Evolutionary conservation across 352 stramenopile species (phyloP).

Genomic region (Plasmopara halstedii): DNA sequence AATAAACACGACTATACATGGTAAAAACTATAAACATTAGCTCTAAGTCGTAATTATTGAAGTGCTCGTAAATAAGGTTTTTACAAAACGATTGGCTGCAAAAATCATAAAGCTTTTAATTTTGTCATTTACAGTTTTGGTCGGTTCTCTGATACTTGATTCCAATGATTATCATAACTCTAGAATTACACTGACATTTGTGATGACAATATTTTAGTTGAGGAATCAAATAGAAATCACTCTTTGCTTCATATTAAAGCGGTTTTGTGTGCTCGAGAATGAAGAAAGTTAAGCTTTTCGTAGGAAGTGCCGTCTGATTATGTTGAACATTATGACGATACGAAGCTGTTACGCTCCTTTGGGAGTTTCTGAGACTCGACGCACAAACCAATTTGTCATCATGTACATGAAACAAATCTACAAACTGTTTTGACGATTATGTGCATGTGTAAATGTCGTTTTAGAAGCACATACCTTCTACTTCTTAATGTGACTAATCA

Average conservation of each 20-base stretch:
- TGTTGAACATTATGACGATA: slow-evolving; percentile 70
- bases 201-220: slow-evolving; percentile 55
- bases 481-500: too few relatives aligned
- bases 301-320: slow-evolving; percentile 71
- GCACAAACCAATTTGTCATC: slow-evolving; percentile 3
- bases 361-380: slow-evolving; percentile 43
- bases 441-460: neutral
- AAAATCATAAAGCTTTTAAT: neutral
- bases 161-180: slow-evolving; percentile 35
- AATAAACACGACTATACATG: neutral
- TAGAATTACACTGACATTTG: slow-evolving; percentile 71
- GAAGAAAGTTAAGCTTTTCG: slow-evolving; percentile 59
- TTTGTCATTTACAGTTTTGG: slow-evolving; percentile 6
- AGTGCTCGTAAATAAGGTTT: slow-evolving; percentile 18
- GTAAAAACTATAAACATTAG: neutral
- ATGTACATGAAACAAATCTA: neutral
- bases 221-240: slow-evolving; percentile 19
- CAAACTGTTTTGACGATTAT: neutral
- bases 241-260: neutral
- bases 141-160: slow-evolving; percentile 1
- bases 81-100: slow-evolving; percentile 17
- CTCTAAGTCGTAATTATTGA: neutral
- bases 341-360: slow-evolving; percentile 30
- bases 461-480: too few relatives aligned
- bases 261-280: slow-evolving; percentile 29